A percentile compares a stretch with the other conserved stretches of the same genome.
phyloP scores from a whole-genome alignment of 176 grass and related monocot species.

The Alopecurus myosuroides region DNA sequence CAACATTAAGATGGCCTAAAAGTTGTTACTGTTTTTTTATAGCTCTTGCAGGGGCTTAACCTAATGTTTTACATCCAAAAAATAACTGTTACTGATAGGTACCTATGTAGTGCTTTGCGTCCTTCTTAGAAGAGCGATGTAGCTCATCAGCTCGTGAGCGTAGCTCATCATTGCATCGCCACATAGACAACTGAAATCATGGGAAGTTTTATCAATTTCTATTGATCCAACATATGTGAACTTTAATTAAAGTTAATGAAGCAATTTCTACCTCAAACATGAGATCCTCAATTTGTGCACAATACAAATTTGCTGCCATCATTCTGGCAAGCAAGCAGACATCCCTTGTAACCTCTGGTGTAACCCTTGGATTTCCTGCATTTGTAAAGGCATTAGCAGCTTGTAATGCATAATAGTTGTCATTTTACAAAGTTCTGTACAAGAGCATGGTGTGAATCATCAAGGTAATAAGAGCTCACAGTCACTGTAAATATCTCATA shows the following conservation, averaged over 20 bases:
- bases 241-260: slow-evolving; percentile 6
- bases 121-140: slow-evolving; percentile 67
- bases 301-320: slow-evolving; percentile 79
- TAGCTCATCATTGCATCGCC: slow-evolving; percentile 74
- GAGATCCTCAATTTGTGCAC: slow-evolving; percentile 76
- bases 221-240: background rate
- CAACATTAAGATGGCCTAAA: background rate
- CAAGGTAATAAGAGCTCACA: background rate
- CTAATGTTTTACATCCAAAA: background rate
- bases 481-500: background rate
- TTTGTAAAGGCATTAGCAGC: slow-evolving; percentile 6
- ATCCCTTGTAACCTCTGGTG: slow-evolving; percentile 82
- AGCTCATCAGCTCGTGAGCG: slow-evolving; percentile 56
- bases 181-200: slow-evolving; percentile 67
- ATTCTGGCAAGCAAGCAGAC: slow-evolving; percentile 82
- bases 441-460: background rate
- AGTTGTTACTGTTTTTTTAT: background rate
- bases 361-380: slow-evolving; percentile 79
- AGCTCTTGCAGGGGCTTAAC: background rate
- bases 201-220: background rate
- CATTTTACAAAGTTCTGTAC: background rate
- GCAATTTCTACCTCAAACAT: slow-evolving; percentile 69
- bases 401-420: background rate
- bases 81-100: background rate
- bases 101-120: slow-evolving; percentile 85